A percentile compares a stretch with the other conserved stretches of the same genome.
These are phyloP conservation scores for Fusarium ramigenum DNA, from an alignment of 2,329 filamentous ascomycete species.

Conservation along the genomic window DNA sequence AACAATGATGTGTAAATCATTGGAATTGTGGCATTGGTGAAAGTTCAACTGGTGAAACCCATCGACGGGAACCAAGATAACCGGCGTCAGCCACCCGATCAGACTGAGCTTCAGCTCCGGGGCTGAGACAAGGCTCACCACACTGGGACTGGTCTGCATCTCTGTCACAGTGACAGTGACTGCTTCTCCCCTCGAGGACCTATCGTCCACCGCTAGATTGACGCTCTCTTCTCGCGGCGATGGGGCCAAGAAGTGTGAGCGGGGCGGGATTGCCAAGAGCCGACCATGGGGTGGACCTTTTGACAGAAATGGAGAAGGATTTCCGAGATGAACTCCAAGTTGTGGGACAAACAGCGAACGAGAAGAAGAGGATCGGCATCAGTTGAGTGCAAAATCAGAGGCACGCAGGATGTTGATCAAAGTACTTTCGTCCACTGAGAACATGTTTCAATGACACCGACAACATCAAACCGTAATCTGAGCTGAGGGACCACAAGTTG, in stretches of 20 bases:
- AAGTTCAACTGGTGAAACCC: conserved; percentile 28
- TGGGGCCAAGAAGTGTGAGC: conserved; percentile 24
- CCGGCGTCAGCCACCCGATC: conserved; percentile 29
- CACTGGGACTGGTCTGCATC: not conserved
- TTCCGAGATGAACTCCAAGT: conserved; percentile 29
- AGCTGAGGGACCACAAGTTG: conserved; percentile 20
- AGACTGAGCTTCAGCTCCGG: conserved; percentile 27
- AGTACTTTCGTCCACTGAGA: conserved; percentile 2
- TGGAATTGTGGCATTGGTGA: conserved; percentile 19
- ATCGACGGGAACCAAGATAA: conserved; percentile 31
- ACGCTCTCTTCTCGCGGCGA: conserved; percentile 34
- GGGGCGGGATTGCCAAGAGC: conserved; percentile 36
- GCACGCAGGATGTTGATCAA: conserved; percentile 33
- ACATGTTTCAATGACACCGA: conserved; percentile 7
- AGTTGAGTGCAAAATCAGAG: conserved; percentile 31
- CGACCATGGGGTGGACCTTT: conserved; percentile 19
- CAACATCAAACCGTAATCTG: not conserved
- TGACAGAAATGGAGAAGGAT: conserved; percentile 32
- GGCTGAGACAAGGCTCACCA: conserved; percentile 11
- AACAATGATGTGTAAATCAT: not conserved
- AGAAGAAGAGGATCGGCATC: conserved; percentile 33
- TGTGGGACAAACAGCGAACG: conserved; percentile 24
- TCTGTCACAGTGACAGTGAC: conserved; percentile 6
- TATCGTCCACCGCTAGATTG: conserved; percentile 43
- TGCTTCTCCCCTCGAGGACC: not conserved